Evolutionary conservation across 1,284 basidiomycete genomes (phyloP), one percentile per base, ranked within the genome.

Genomic region (Apiotrichum veenhuisii): DNA sequence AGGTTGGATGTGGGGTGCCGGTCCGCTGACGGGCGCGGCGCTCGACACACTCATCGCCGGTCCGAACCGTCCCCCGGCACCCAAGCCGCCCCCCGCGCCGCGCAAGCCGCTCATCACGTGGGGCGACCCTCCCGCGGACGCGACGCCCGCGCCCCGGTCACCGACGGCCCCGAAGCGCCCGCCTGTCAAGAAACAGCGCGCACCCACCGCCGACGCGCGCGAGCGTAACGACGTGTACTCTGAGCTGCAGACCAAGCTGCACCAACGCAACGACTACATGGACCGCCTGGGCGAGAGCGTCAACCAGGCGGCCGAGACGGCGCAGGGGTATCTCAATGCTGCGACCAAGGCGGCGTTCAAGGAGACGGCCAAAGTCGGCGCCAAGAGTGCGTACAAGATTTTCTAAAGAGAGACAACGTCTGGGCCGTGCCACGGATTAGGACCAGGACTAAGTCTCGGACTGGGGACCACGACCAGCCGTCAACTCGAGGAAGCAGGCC

Each of bases 1-100:
- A 10, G 66, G 69, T 1, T 78, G 77, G 77, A 71, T 78, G 34
- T 77, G 76, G 77, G 77, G 75, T 17, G 71, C 69, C 5, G 74
- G 68, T 11, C 70, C 73, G 1, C 58, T 78, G 51, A 76, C 75
- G 0, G 77, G 76, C 2, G 64, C 69, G 12, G 69, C 70, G 33
- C 65, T 78, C 3, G 77, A 78, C 56, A 46, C 68, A 4, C 55
- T 77, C 15, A 62, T 78, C 20, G 76, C 66, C 14, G 77, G 77
- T 22, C 75, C 77, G 5, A 68, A 64, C 26, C 65, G 77, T 22
- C 70, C 74, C 0, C 55, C 69, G 8, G 59, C 63, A 12, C 67
- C 64, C 2, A 62, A 65, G 44, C 60, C 67, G 0, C 66, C 72
- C 0, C 64, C 69, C 2, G 58, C 65, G 18, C 69, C 72, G 3